Base-by-base conservation (phyloP, 805 yeast species). In the Metschnikowia gruessii region DNA sequence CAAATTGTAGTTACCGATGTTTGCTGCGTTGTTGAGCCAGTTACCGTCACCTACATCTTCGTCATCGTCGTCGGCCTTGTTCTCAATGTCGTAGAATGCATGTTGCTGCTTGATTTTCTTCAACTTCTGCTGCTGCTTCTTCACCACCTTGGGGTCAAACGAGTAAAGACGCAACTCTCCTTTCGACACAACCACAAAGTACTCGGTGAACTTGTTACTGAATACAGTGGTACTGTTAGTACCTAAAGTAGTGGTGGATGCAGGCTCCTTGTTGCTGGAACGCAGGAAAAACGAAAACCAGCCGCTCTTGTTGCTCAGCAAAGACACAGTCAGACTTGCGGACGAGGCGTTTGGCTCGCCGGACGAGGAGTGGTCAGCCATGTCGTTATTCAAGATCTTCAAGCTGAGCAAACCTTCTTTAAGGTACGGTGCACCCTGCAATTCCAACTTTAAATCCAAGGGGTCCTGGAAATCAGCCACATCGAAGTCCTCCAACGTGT, bases 381-480 rank as follows among this genome's bases (percentile, higher is more conserved):
- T 63, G 54, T 69, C 75, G 57, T 70, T 64, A 50, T 69, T 63
- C 44, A 62, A 52, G 22, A 69, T 63, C 48, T 63, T 65, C 55
- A 70, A 62, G 51, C 76, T 71, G 53, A 82, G 68, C 31, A 85
- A 57, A 1, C 94, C 92, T 64, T 85, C 92, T 59, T 85, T 83
- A 46, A 82, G 74, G 80, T 87, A 85, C 1, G 94, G 92, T 0
- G 91, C 81, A 1, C 92, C 92, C 43, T 75, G 75, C 38, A 81
- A 68, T 57, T 83, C 90, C 47, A 84, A 68, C 32, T 77, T 78
- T 52, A 78, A 72, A 61, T 84, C 89, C 48, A 73, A 75, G 28
- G 74, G 74, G 52, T 70, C 77, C 53, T 72, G 75, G 56, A 64
- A 72, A 45, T 70, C 70, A 34, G 65, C 63, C 13, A 67, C 65